These are phyloP conservation scores for Beauveria brongniartii DNA, from an alignment of 2,329 filamentous ascomycete genomes.

Conservation along the genomic window DNA sequence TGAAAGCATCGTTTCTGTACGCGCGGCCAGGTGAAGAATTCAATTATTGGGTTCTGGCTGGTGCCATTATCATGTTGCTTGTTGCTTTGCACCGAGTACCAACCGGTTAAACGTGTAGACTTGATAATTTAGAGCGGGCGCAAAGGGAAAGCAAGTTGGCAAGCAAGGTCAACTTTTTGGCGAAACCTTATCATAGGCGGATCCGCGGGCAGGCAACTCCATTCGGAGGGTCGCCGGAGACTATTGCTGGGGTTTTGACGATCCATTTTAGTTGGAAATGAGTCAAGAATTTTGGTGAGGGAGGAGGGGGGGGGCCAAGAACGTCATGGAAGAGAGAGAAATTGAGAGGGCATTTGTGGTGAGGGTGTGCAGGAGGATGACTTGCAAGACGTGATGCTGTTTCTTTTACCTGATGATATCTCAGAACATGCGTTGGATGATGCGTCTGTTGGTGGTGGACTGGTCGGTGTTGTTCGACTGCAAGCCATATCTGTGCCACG, in stretches of 20 bases:
- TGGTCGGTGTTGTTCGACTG: not conserved
- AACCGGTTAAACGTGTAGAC: not conserved
- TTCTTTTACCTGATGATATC: no score
- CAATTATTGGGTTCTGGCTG: not conserved
- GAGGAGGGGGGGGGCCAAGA: not conserved
- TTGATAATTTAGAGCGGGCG: not conserved
- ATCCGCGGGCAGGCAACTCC: constrained; percentile 6
- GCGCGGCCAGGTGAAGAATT: not conserved
- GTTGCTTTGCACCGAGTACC: not conserved
- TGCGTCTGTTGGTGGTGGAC: not conserved
- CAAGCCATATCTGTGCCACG: constrained; percentile 8
- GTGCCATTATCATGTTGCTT: not conserved
- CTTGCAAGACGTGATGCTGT: no score
- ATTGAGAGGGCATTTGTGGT: not conserved
- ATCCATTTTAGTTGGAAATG: not conserved
- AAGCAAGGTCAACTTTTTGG: no score
- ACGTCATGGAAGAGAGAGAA: not conserved
- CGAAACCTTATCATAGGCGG: constrained; percentile 3
- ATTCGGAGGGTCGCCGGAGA: not conserved
- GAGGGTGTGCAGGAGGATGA: no score
- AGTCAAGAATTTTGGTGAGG: not conserved
- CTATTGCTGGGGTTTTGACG: not conserved
- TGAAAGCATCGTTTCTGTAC: no score
- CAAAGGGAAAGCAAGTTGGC: not conserved
- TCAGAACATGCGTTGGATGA: not conserved